These are phyloP conservation scores for Retiboletus flavoniger DNA, from an alignment of 1,284 basidiomycete genomes.

Conservation along the genomic window DNA sequence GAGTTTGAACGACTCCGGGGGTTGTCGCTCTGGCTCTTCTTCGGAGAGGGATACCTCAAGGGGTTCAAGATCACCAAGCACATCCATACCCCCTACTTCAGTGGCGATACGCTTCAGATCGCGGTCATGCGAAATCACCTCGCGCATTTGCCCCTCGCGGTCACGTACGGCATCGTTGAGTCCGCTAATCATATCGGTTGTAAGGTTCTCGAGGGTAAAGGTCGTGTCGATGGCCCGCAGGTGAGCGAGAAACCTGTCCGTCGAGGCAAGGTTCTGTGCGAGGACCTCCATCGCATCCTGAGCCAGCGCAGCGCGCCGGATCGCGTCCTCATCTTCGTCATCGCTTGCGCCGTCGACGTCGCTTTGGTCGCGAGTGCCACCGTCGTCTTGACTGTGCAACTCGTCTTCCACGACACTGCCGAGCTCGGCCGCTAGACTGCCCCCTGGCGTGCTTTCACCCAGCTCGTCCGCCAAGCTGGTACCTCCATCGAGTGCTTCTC, in stretches of 20 bases:
- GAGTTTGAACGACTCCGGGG: conserved; percentile 25
- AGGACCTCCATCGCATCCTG: conserved; percentile 71
- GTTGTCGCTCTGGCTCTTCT: conserved; percentile 19
- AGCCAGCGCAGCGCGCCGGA: conserved; percentile 35
- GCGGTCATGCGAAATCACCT: conserved; percentile 71
- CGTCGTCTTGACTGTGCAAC: conserved; percentile 12
- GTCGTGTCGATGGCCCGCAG: conserved; percentile 62
- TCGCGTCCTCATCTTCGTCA: conserved; percentile 31
- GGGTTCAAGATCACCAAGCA: conserved; percentile 66
- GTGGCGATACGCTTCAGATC: conserved; percentile 74
- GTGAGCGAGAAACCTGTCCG: conserved; percentile 71
- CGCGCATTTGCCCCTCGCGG: conserved; percentile 74
- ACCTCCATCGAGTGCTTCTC: conserved; percentile 14
- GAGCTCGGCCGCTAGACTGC: conserved; percentile 30
- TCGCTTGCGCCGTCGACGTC: conserved; percentile 20
- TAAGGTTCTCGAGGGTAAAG: conserved; percentile 63
- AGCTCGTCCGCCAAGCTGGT: conserved; percentile 30
- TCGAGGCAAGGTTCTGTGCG: conserved; percentile 69
- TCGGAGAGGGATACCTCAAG: conserved; percentile 52
- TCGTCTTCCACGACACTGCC: conserved; percentile 24
- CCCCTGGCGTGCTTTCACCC: conserved; percentile 21
- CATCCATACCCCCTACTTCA: conserved; percentile 72
- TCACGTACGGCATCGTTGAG: conserved; percentile 73
- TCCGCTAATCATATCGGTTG: conserved; percentile 72
- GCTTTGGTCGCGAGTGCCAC: conserved; percentile 12